phyloP scores from a whole-genome alignment of 2,329 filamentous ascomycete species.

The Fusarium sp. region DNA sequence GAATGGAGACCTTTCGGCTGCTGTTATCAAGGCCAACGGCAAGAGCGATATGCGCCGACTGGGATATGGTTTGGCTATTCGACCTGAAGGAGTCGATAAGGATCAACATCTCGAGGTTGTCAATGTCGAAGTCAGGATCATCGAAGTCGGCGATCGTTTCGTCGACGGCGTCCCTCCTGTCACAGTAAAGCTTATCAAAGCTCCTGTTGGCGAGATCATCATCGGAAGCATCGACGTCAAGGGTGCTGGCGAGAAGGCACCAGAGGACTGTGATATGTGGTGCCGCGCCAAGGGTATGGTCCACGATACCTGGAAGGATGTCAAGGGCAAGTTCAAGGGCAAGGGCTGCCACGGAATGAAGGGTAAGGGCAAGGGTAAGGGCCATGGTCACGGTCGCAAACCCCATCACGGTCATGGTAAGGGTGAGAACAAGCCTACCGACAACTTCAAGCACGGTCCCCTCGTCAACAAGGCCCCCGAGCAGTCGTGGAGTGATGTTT shows the following conservation, averaged over 20 bases:
- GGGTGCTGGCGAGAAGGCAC: constrained; percentile 30
- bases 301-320: constrained; percentile 40
- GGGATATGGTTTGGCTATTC: constrained; percentile 59
- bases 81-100: constrained; percentile 57
- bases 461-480: constrained; percentile 28
- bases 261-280: constrained; percentile 58
- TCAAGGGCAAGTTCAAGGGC: constrained; percentile 40
- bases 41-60: constrained; percentile 52
- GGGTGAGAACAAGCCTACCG: constrained; percentile 33
- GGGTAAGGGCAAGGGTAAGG: background rate
- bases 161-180: constrained; percentile 64
- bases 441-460: constrained; percentile 27
- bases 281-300: constrained; percentile 56
- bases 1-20: constrained; percentile 55
- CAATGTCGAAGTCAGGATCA: constrained; percentile 64
- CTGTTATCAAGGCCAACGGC: constrained; percentile 54
- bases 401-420: constrained; percentile 27
- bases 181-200: constrained; percentile 70
- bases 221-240: constrained; percentile 59
- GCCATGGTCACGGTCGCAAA: constrained; percentile 17
- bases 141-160: constrained; percentile 66
- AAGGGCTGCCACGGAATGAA: constrained; percentile 42
- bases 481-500: constrained; percentile 56
- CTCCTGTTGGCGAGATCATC: constrained; percentile 61
- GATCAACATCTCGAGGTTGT: constrained; percentile 63